These are phyloP conservation scores for Claviceps paspali DNA, from an alignment of 2,329 filamentous ascomycete genomes.

Conservation along the genomic window DNA sequence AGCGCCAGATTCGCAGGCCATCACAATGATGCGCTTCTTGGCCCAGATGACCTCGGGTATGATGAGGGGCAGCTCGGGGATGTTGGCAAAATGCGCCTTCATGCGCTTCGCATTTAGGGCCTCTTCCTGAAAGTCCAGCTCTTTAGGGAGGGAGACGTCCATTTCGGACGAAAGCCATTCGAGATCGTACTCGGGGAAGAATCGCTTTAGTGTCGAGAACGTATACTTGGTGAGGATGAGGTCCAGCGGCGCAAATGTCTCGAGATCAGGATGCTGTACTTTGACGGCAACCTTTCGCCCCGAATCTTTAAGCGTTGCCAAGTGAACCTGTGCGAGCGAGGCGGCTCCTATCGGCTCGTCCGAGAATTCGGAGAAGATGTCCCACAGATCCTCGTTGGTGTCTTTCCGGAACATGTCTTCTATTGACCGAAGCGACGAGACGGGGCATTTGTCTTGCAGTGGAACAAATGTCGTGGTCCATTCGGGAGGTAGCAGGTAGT, in stretches of 20 bases:
- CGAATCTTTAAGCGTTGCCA: constrained; percentile 67
- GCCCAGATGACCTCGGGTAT: constrained; percentile 87
- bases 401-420: constrained; percentile 74
- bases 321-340: constrained; percentile 85
- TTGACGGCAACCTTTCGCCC: constrained; percentile 89
- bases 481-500: constrained; percentile 77
- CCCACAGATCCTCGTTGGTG: constrained; percentile 61
- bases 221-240: constrained; percentile 75
- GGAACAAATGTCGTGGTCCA: constrained; percentile 96
- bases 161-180: constrained; percentile 93
- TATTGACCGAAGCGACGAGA: constrained; percentile 79
- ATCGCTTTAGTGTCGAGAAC: constrained; percentile 76
- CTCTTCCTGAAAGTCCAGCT: constrained; percentile 79
- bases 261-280: constrained; percentile 80
- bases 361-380: constrained; percentile 79
- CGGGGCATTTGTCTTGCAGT: constrained; percentile 86
- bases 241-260: constrained; percentile 82
- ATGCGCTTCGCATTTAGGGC: constrained; percentile 70
- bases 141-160: constrained; percentile 77
- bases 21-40: constrained; percentile 76
- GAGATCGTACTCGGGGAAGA: constrained; percentile 95
- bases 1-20: constrained; percentile 80
- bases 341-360: constrained; percentile 74
- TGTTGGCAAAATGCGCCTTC: constrained; percentile 62
- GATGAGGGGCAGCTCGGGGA: constrained; percentile 64